Conservation (phyloP, 805 yeast species). For the Suhomyces prunicola region DNA sequence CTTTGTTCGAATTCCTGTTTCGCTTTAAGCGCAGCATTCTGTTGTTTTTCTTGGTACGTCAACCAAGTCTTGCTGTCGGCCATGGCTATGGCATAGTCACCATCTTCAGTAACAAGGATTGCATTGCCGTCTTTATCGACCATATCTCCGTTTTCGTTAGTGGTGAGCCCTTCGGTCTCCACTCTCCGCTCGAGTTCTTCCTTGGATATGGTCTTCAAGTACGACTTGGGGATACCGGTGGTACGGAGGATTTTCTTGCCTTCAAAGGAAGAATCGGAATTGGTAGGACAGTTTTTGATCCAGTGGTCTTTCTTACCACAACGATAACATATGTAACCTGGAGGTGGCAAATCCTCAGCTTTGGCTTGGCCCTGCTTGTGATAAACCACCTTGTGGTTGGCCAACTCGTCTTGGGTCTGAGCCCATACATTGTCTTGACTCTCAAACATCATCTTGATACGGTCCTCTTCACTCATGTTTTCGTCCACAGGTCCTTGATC, state of each 20-base stretch:
- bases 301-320: constrained; percentile 95
- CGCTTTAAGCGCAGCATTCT: constrained; percentile 44
- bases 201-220: constrained; percentile 80
- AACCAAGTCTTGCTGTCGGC: constrained; percentile 94
- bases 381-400: constrained; percentile 76
- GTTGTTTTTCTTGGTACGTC: constrained; percentile 70
- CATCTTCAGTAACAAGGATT: constrained; percentile 88
- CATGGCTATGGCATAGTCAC: constrained; percentile 92
- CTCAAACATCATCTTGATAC: constrained; percentile 85
- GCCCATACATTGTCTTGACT: constrained; percentile 95
- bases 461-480: constrained; percentile 73
- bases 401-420: constrained; percentile 87
- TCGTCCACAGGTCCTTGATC: constrained; percentile 31
- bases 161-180: constrained; percentile 28
- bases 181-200: constrained; percentile 60
- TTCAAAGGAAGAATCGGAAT: constrained; percentile 89
- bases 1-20: constrained; percentile 51
- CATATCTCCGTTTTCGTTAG: constrained; percentile 43
- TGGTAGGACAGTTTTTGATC: constrained; percentile 94
- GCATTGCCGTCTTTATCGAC: constrained; percentile 49
- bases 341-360: constrained; percentile 81
- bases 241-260: constrained; percentile 88
- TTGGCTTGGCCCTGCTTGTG: constrained; percentile 39
- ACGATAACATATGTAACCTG: constrained; percentile 92
- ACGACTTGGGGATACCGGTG: constrained; percentile 95